Evolutionary conservation across 257 asterid species (phyloP).

Genomic region (Thymus mandschuricus): DNA sequence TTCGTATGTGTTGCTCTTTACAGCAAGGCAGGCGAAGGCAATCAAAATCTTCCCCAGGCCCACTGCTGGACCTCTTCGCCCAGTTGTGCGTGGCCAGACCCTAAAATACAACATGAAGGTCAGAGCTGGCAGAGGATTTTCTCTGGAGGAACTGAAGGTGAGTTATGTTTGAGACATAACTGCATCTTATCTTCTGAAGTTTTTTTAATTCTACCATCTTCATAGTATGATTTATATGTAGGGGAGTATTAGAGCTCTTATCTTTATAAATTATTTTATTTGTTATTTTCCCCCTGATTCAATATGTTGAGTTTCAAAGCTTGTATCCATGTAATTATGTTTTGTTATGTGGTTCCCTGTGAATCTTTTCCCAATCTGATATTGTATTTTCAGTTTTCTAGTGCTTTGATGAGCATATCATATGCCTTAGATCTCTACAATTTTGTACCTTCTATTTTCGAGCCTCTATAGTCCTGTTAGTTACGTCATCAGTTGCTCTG

Average conservation of each 20-base stretch:
- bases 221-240: background rate
- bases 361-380: background rate
- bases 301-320: background rate
- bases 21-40: conserved; percentile 79
- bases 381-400: background rate
- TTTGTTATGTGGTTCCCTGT: background rate
- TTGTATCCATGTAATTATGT: background rate
- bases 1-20: background rate
- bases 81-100: conserved; percentile 73
- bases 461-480: background rate
- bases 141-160: conserved; percentile 79
- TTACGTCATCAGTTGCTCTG: background rate
- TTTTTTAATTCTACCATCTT: background rate
- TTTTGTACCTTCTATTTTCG: background rate
- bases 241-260: background rate
- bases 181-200: background rate
- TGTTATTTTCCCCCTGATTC: background rate
- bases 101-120: conserved; percentile 79
- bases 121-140: conserved; percentile 72
- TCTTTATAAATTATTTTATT: background rate
- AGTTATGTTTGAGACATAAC: background rate
- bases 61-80: conserved; percentile 73
- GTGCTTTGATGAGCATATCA: background rate
- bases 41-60: conserved; percentile 80
- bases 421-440: background rate